These are phyloP conservation scores for Saccharomycopsis fibuligera DNA, from an alignment of 805 yeast genomes.

Conservation along the genomic window DNA sequence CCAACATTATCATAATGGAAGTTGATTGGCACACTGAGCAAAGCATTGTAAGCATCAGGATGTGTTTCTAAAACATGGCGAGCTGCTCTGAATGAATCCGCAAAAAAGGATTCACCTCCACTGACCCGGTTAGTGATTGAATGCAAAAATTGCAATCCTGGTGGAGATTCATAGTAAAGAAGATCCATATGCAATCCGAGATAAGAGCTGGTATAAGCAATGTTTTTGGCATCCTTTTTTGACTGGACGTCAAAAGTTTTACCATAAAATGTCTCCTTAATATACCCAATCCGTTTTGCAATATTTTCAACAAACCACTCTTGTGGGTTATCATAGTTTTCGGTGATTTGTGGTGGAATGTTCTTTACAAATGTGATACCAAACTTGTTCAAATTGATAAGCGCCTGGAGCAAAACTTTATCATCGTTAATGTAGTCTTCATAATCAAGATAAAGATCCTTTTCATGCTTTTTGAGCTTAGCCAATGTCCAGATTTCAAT, in stretches of 20 bases:
- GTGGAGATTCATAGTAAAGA: conserved; percentile 72
- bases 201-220: conserved; percentile 59
- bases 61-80: conserved; percentile 44
- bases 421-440: conserved; percentile 35
- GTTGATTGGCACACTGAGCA: conserved; percentile 55
- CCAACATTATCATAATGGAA: conserved; percentile 46
- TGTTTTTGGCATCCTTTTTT: conserved; percentile 51
- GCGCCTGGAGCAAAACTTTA: conserved; percentile 31
- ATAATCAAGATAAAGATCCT: conserved; percentile 27
- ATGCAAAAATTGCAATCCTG: conserved; percentile 69
- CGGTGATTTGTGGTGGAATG: conserved; percentile 38
- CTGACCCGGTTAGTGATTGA: conserved; percentile 40
- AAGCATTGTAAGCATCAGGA: conserved; percentile 57
- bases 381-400: conserved; percentile 42
- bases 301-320: conserved; percentile 35
- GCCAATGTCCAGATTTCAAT: conserved; percentile 12
- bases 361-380: conserved; percentile 54
- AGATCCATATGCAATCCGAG: conserved; percentile 76
- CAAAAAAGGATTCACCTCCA: conserved; percentile 62
- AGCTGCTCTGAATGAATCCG: conserved; percentile 65
- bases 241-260: conserved; percentile 58
- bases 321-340: conserved; percentile 24
- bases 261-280: conserved; percentile 68
- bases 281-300: conserved; percentile 56
- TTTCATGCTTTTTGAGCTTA: conserved; percentile 1